phyloP scores from a whole-genome alignment of 2,329 filamentous ascomycete genomes.

The Neobulgaria alba region DNA sequence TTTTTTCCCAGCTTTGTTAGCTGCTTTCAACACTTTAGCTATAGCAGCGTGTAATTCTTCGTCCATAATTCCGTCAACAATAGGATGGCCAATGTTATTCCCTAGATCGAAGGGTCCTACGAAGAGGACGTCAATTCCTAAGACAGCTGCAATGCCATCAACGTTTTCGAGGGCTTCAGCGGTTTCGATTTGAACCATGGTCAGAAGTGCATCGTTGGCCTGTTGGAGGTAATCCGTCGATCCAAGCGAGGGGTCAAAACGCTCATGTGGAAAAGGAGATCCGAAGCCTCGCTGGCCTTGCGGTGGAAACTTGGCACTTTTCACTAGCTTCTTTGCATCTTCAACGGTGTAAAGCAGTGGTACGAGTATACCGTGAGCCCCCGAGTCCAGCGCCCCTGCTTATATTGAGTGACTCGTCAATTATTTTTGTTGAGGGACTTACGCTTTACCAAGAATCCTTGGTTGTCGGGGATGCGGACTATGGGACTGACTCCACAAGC shows the following conservation, averaged over 20 bases:
- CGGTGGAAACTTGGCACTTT: constrained; percentile 48
- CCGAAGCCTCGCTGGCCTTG: constrained; percentile 46
- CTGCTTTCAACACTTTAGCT: constrained; percentile 46
- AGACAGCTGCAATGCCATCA: constrained; percentile 51
- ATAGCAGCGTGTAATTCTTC: constrained; percentile 52
- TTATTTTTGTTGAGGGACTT: constrained; percentile 20
- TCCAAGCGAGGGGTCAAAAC: constrained; percentile 38
- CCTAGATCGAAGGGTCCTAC: constrained; percentile 60
- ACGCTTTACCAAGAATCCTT: constrained; percentile 50
- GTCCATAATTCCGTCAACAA: constrained; percentile 51
- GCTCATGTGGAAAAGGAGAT: constrained; percentile 45
- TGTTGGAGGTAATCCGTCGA: constrained; percentile 48
- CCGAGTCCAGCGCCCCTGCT: constrained; percentile 46
- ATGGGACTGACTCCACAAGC: constrained; percentile 46
- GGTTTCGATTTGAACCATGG: constrained; percentile 62
- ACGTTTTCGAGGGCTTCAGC: constrained; percentile 50
- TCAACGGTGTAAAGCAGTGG: constrained; percentile 46
- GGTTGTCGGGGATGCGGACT: constrained; percentile 49
- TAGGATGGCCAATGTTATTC: constrained; percentile 52
- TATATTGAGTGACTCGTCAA: background rate
- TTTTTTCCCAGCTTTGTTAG: constrained; percentile 56
- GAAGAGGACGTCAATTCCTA: constrained; percentile 55
- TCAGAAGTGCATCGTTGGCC: constrained; percentile 48
- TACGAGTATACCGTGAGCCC: constrained; percentile 48
- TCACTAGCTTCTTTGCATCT: constrained; percentile 42